Evolutionary conservation across 2,329 filamentous ascomycete genomes (phyloP), one percentile per base, ranked within the genome.

Genomic region (Niveomyces coronatus): DNA sequence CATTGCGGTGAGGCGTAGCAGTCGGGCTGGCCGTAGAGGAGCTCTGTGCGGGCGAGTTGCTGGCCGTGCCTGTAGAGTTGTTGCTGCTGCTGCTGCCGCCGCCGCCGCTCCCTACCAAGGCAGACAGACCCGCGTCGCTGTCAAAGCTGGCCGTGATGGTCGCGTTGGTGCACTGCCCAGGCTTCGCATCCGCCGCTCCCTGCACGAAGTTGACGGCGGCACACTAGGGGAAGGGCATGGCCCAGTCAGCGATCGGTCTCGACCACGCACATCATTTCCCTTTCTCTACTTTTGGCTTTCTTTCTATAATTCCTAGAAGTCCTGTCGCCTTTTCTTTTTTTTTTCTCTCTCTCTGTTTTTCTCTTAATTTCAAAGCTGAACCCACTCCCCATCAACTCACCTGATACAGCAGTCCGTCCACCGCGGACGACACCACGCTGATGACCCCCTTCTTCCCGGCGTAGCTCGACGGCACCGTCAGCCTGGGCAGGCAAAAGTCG

Each of bases 321-420:
- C n/a, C n/a, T n/a, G n/a, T n/a, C n/a, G 24, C 24, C 9, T 14
- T 14, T 31, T 31, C 9, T 31, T 31, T 14, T 14, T 16, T 24
- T 24, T 24, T 24, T 24, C 23, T 24, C 8, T 24, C 23, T 24
- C 23, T 24, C 13, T 24, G 23, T 24, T 24, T 24, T 13, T 24
- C 23, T 7, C 23, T 8, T 8, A 13, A 13, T 8, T 7, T 7
- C 23, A 24, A 24, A 24, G 23, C 23, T 13, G 13, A 8, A 13
- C 23, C 23, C 23, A 24, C 23, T 24, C 13, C 23, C 23, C 8
- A 8, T 24, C 8, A 16, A 47, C 60, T 37, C 54, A 76, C 74
- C 62, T 74, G 68, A 50, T 67, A 79, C 5, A 78, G 55, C 13
- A 71, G 44, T 3, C 76, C 76, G 43, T 80, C 76, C 1, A 64